Evolutionary conservation across 2,329 filamentous ascomycete genomes (phyloP), one percentile per base, ranked within the genome.

Genomic region (Epichloe hybrida): DNA sequence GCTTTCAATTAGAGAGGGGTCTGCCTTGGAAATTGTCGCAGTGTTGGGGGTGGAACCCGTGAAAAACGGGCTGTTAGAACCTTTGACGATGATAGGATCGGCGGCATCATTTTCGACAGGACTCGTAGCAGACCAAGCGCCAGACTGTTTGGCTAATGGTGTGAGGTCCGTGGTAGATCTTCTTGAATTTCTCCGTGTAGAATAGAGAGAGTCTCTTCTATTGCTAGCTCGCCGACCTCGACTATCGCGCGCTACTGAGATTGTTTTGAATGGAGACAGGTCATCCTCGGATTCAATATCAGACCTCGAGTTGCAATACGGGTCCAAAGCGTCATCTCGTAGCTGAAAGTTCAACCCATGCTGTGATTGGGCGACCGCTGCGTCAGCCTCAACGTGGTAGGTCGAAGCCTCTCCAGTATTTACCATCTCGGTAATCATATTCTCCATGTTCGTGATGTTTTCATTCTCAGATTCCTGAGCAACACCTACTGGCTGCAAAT

Each of bases 121-220:
- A 55, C 78, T 84, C 23, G 71, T 71, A 1, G 82, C 72, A 55
- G 75, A 74, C 84, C 84, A 88, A 23, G 74, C 72, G 52, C 70
- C 74, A 4, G 87, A 67, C 58, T 83, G 76, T 38, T 75, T 69
- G 4, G 79, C 79, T 38, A 88, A 67, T 23, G 81, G 79, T 1
- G 81, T 84, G 54, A 86, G 83, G 2, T 80, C 80, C 55, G 67
- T 58, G 2, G 61, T 64, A 3, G 61, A 64, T 20, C 64, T 59
- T 27, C 64, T 59, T 23, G 63, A 60, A 46, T 41, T 51, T 54
- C 11, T 49, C n/a, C 9, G 44, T 11, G 45, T 43, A 11, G 48
- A n/a, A n/a, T 27, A 21, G 13, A 39, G 46, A 27, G 17, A 37
- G 38, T 50, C 38, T 38, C 20, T 21, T 15, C 12, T 21, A 36